These are phyloP conservation scores for Lumnitzera littorea DNA, from an alignment of 345 rosid species.

Conservation along the genomic window DNA sequence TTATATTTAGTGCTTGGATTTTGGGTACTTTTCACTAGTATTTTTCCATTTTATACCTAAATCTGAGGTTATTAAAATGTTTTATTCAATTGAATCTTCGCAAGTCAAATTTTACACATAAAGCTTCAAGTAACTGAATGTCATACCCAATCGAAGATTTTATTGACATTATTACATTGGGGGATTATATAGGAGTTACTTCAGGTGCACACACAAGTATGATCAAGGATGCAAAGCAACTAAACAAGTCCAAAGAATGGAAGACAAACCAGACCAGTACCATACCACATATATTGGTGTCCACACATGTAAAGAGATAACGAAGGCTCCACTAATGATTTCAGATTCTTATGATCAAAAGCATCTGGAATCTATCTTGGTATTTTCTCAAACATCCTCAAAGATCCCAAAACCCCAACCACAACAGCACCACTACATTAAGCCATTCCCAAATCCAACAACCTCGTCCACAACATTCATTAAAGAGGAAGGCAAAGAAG, in stretches of 20 bases:
- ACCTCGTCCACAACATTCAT: neutral
- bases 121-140: too few species aligned
- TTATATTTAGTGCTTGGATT: too few species aligned
- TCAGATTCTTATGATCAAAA: neutral
- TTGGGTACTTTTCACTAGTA: too few species aligned
- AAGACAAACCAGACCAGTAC: constrained; percentile 35
- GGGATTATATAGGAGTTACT: constrained; percentile 62
- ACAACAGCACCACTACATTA: neutral
- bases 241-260: constrained; percentile 71
- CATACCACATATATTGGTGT: constrained; percentile 45
- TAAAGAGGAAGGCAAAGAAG: constrained; percentile 11
- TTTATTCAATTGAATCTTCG: too few species aligned
- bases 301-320: constrained; percentile 47
- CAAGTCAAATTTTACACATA: too few species aligned
- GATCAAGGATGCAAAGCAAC: constrained; percentile 66
- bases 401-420: neutral
- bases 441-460: neutral
- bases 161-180: too few species aligned
- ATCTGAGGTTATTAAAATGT: too few species aligned
- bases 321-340: neutral
- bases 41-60: too few species aligned
- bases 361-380: neutral
- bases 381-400: neutral
- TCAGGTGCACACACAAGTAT: constrained; percentile 68
- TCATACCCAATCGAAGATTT: neutral